Evolutionary conservation across 1,284 basidiomycete species (phyloP).

Genomic region (Phaffia rhodozyma): DNA sequence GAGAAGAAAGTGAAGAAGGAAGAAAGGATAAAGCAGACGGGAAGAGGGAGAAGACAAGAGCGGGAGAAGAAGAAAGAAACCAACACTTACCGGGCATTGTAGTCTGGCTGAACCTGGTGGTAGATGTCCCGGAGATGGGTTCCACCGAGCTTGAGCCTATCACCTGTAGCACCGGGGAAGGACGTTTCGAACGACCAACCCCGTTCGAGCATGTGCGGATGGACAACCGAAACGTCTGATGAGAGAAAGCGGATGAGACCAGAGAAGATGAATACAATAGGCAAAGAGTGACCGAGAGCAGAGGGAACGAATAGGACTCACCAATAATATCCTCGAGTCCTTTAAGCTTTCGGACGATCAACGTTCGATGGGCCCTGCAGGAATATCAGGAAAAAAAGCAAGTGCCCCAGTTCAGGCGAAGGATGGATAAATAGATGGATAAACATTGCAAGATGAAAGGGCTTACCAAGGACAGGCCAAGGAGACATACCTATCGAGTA

Average conservation of each 20-base stretch:
- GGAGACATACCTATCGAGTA: background rate
- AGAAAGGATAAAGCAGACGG: background rate
- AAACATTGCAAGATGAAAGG: background rate
- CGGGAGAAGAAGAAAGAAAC: background rate
- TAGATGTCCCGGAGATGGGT: slow-evolving; percentile 78
- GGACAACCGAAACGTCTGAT: slow-evolving; percentile 65
- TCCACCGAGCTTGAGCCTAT: slow-evolving; percentile 49
- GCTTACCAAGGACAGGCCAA: background rate
- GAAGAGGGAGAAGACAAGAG: background rate
- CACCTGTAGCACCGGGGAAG: slow-evolving; percentile 58
- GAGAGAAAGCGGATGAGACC: background rate
- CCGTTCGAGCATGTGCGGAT: slow-evolving; percentile 65
- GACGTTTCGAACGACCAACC: slow-evolving; percentile 78
- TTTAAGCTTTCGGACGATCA: slow-evolving; percentile 83
- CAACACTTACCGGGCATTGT: slow-evolving; percentile 8
- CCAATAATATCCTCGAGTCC: slow-evolving; percentile 75
- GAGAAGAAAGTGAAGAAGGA: background rate
- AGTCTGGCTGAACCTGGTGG: slow-evolving; percentile 30
- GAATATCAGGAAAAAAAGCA: slow-evolving; percentile 40
- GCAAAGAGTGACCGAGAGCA: background rate
- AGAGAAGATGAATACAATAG: background rate
- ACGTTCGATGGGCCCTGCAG: slow-evolving; percentile 82
- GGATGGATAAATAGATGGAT: background rate
- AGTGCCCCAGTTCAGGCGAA: background rate
- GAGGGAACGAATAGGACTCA: slow-evolving; percentile 34